Percentiles rank a stretch among this genome's conserved stretches.
These are phyloP conservation scores for Bretschneidera sinensis DNA, from an alignment of 345 rosid species.

Conservation along the genomic window DNA sequence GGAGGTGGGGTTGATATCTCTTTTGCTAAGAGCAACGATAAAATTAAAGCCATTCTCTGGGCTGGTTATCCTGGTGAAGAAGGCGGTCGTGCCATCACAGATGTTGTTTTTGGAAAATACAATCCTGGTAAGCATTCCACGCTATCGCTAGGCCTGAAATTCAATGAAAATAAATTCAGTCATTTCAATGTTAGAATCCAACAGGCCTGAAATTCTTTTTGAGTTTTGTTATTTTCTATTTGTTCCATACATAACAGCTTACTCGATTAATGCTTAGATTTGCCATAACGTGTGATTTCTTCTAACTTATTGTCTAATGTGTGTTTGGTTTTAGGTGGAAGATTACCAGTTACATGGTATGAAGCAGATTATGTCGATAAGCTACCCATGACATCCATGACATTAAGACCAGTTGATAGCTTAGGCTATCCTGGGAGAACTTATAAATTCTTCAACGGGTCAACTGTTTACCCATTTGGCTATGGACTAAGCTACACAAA, in stretches of 20 bases:
- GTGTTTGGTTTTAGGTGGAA: constrained; percentile 39
- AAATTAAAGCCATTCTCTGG: constrained; percentile 46
- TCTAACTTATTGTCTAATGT: background rate
- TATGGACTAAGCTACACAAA: constrained; percentile 54
- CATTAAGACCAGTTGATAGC: constrained; percentile 34
- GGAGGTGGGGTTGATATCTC: constrained; percentile 53
- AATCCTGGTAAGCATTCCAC: constrained; percentile 43
- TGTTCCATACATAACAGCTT: background rate
- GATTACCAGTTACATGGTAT: constrained; percentile 54
- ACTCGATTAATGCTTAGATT: background rate
- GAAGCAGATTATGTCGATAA: constrained; percentile 25
- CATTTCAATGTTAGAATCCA: too few relatives aligned
- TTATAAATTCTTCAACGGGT: constrained; percentile 52
- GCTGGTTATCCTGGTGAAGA: too few relatives aligned
- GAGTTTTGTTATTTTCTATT: too few relatives aligned
- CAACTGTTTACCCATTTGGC: constrained; percentile 48
- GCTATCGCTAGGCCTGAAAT: too few relatives aligned
- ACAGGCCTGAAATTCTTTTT: too few relatives aligned
- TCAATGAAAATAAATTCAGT: too few relatives aligned
- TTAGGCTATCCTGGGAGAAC: constrained; percentile 52
- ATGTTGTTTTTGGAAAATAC: constrained; percentile 48
- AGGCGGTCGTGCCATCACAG: too few relatives aligned
- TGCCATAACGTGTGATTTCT: background rate
- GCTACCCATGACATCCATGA: constrained; percentile 56
- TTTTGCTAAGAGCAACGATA: constrained; percentile 31